Base-by-base conservation (phyloP, 2,329 filamentous ascomycete species). In the Alternaria alternata region DNA sequence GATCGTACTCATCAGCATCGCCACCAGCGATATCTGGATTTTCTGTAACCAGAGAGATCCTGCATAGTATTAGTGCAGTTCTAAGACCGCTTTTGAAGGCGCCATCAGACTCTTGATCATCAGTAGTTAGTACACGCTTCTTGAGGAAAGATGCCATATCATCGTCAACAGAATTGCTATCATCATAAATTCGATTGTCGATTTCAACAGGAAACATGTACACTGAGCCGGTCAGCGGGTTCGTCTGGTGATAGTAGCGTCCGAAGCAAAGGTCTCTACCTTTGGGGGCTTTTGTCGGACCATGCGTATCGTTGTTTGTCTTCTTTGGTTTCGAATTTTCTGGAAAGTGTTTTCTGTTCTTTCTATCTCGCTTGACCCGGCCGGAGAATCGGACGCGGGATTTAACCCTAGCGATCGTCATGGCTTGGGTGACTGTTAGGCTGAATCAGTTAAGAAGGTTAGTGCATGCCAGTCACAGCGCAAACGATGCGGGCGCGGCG, bases 151-250 rank as follows among this genome's bases (percentile, higher is more conserved):
- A 12, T 1, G 14, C 16, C 28, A 16, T 24, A 22, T 51, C 24
- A 7, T 49, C 36, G 2, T 56, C 42, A 18, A 36, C 22, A 18
- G 28, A 14, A 7, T 22, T 18, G 11, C 26, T 36, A 36, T 42
- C 42, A 26, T 57, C 36, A 43, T 43, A 28, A 8, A n/a, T 38
- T 5, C 12, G 16, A 3, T 48, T n/a, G 22, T 53, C 48, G 18
- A 39, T 26, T 24, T 38, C 34, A 22, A 32, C 44, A 14, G 36
- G 42, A 20, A 43, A 22, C 22, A 16, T 48, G 18, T 43, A 49
- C 8, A 38, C 53, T 61, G 51, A 22, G 11, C 28, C n/a, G 20
- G 41, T 61, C n/a, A 61, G 47, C 30, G 24, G 48, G 16, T 51
- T 32, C 34, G 30, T 53, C 7, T 20, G 24, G 24, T 18, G 11